phyloP scores from a whole-genome alignment of 2,329 filamentous ascomycete genomes.

The Leptographium radiaticola region DNA sequence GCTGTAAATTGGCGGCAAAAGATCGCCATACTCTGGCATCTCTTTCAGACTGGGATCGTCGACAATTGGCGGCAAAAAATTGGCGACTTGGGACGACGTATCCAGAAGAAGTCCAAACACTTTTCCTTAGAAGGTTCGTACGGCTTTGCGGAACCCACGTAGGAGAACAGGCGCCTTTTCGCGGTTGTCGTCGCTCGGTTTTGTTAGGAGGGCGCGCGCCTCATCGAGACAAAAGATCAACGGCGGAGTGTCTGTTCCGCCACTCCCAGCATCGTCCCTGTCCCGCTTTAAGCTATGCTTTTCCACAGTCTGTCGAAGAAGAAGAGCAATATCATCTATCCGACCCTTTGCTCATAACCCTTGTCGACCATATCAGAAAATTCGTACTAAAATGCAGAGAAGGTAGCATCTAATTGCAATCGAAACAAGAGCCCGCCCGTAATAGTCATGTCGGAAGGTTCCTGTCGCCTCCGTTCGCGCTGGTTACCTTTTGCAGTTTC shows the following conservation, averaged over 20 bases:
- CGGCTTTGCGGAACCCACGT: background rate
- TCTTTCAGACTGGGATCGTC: background rate
- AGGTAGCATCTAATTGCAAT: too few relatives aligned
- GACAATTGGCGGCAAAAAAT: background rate
- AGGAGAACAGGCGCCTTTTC: background rate
- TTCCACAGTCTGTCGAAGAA: background rate
- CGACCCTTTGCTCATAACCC: too few relatives aligned
- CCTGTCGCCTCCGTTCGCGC: too few relatives aligned
- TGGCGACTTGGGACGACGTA: background rate
- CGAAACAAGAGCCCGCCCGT: too few relatives aligned
- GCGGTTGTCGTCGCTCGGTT: background rate
- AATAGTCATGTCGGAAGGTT: too few relatives aligned
- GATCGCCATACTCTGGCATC: background rate
- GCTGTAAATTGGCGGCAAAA: background rate
- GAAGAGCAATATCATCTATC: too few relatives aligned
- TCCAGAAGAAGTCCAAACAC: constrained; percentile 1
- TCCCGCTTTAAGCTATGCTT: background rate
- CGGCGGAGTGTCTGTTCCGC: background rate
- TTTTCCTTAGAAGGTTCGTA: background rate
- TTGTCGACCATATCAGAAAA: too few relatives aligned
- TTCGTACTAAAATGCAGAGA: too few relatives aligned
- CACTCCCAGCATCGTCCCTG: background rate
- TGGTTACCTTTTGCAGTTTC: too few relatives aligned
- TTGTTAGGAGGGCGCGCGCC: background rate
- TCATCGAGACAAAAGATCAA: background rate